Evolutionary conservation across 164 flowering plant species (phyloP).

Genomic region (Umbellularia californica): DNA sequence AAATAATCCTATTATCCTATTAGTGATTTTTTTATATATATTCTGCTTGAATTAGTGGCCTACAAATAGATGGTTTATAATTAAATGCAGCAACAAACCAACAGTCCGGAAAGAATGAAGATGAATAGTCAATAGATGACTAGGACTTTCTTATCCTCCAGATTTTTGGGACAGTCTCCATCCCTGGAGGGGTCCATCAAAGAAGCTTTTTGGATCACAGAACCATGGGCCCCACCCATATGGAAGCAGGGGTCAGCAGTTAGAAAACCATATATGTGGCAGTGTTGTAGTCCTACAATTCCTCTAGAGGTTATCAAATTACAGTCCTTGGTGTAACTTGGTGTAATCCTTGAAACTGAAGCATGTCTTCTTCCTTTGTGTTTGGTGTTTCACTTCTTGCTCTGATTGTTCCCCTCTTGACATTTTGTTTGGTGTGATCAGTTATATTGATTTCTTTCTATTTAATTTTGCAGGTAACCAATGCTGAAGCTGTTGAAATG

Average conservation of each 20-base stretch:
- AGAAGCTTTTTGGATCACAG: neutral
- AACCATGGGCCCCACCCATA: neutral
- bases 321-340: neutral
- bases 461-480: slow-evolving; percentile 46
- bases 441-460: slow-evolving; percentile 2
- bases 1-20: no score
- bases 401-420: neutral
- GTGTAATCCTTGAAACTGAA: neutral
- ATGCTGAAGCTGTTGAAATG: slow-evolving; percentile 73
- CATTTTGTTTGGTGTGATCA: neutral
- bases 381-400: neutral
- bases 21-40: no score
- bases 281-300: no score
- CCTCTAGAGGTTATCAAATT: no score
- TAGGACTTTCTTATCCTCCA: neutral
- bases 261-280: no score
- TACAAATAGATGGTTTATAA: no score
- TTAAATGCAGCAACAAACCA: no score
- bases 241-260: no score
- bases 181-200: neutral
- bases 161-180: neutral
- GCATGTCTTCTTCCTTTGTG: neutral
- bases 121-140: no score
- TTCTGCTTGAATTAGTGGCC: no score
- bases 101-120: no score